Base-by-base conservation (phyloP, 1,139 yeast species). In the Protomyces inundatus region DNA sequence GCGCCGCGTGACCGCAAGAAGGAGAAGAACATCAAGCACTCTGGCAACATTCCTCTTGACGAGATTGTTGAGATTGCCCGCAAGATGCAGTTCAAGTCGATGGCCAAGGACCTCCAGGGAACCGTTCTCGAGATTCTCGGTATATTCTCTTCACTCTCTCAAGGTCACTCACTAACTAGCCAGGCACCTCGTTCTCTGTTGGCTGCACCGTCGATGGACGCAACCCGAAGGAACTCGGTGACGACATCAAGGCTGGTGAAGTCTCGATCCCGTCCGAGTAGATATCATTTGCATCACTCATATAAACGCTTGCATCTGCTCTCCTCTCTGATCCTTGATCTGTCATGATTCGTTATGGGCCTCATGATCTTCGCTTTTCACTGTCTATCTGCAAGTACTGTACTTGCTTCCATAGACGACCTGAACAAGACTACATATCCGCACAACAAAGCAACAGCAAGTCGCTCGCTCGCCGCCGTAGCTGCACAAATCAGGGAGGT, bases 1-100 rank as follows among this genome's bases (percentile, higher is more conserved):
- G 91, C 99, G 76, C 97, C 97, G 79, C 91, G 99, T 89, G 99
- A 93, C 87, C 88, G 97, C 86, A 93, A 93, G 95, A 93, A 93
- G 96, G 98, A 93, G 80, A 93, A 93, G 95, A 91, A 95, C 84
- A 90, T 95, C 81, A 91, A 91, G 86, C 99, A 93, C 90, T 87
- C 87, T 79, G 99, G 99, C 84, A 93, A 90, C 91, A 86, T 93
- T 78, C 90, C 97, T 76, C 85, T 93, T 77, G 96, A 91, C 76
- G 97, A 93, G 83, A 88, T 93, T 81, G 85, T 84, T 80, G 96
- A 90, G 80, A 89, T 93, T 79, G 98, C 98, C 76, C 93, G 97
- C 84, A 87, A 86, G 79, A 93, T 93, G 98, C 87, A 84, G 81
- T 89, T 87, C 80, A 93, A 93, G 85, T 91, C 98, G 71, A 90